Percentiles rank a stretch among this genome's conserved stretches.
Conservation (phyloP, 495 filamentous ascomycete species). For the Extremus antarcticus region DNA sequence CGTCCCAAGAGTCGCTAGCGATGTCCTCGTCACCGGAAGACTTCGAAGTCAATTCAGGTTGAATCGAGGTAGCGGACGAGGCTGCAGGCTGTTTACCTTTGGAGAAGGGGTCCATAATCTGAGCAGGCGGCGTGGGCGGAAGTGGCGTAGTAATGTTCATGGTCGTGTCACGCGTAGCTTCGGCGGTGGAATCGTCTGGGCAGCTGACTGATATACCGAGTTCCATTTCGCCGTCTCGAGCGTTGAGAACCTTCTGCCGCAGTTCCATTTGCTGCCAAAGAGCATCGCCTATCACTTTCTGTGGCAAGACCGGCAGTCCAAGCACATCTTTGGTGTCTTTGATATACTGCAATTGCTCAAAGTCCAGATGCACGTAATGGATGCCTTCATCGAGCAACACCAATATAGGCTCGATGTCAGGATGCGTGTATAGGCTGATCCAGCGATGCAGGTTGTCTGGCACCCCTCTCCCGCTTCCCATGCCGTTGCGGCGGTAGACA, state of each 20-base stretch:
- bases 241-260: constrained; percentile 44
- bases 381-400: constrained; percentile 48
- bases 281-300: constrained; percentile 43
- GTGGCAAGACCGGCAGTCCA: constrained; percentile 42
- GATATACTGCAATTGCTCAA: constrained; percentile 49
- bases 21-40: constrained; percentile 10
- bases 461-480: constrained; percentile 20
- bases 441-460: constrained; percentile 36
- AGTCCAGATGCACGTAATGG: constrained; percentile 51
- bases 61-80: background rate
- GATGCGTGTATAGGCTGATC: constrained; percentile 37
- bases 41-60: background rate
- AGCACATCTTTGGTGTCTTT: constrained; percentile 40
- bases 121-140: background rate
- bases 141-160: constrained; percentile 16
- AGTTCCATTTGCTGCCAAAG: constrained; percentile 47
- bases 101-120: background rate
- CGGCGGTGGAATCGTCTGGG: constrained; percentile 3
- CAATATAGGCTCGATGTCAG: constrained; percentile 46
- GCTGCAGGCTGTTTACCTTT: constrained; percentile 34
- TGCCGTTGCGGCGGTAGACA: constrained; percentile 35
- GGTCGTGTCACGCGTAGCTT: constrained; percentile 22
- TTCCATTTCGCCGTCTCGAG: constrained; percentile 40
- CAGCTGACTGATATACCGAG: constrained; percentile 30
- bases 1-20: constrained; percentile 39